Base-by-base conservation (phyloP, 1,284 basidiomycete genomes). In the Ustilago tritici region DNA sequence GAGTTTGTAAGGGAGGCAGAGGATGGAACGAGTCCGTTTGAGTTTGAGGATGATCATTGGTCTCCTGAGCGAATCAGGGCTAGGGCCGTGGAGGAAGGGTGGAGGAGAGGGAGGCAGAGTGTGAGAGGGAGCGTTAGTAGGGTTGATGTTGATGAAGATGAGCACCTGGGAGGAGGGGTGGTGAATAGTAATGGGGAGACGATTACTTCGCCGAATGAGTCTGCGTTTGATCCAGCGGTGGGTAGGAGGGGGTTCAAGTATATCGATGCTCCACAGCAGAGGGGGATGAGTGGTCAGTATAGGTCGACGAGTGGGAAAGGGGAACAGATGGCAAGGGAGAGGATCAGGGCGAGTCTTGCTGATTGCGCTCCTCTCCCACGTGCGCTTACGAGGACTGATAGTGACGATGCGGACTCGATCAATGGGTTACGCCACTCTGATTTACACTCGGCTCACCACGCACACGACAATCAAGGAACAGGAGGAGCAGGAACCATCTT, bases 401-500 rank as follows among this genome's bases (percentile, higher is more conserved):
- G n/a, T 17, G 50, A 53, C 23, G 65, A 66, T 5, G 14, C 14
- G 2, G 57, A 34, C 5, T 46, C 43, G 7, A n/a, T 46, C n/a
- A n/a, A 15, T 38, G 28, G 4, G 4, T 34, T 11, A n/a, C 43
- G 12, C 40, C 56, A 57, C 23, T 38, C 32, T n/a, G 36, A n/a
- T 14, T 19, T 23, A 31, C 17, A 15, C n/a, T 34, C 28, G 14
- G 9, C 34, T 28, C 43, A 11, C 54, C 23, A 28, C 23, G 23
- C 28, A 15, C 46, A 52, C 11, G 41, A 43, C 28, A 2, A 32
- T 2, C 32, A 60, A 12, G 35, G 17, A 10, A 14, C 34, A n/a
- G 23, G 14, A 19, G 36, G 41, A 28, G 92, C 94, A 0, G 95
- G 95, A n/a, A 95, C 95, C 1, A 92, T 98, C 54, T 89, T 98